These are phyloP conservation scores for Entomortierella lignicola DNA, from an alignment of 192 early-diverging fungal species.

Conservation along the genomic window DNA sequence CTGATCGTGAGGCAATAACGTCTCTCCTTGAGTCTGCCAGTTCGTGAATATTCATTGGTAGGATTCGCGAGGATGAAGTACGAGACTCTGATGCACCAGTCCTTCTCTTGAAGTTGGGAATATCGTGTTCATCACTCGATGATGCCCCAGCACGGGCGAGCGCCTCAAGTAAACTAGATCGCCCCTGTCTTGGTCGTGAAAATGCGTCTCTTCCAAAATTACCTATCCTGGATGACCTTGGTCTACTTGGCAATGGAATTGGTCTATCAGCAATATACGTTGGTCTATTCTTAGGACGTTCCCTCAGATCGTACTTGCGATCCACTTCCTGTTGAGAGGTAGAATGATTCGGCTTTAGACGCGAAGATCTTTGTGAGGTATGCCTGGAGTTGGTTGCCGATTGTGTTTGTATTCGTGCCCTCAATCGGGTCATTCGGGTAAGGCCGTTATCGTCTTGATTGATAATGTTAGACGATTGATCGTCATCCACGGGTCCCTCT, in stretches of 20 bases:
- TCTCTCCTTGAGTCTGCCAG: slow-evolving; percentile 44
- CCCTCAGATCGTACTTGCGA: slow-evolving; percentile 43
- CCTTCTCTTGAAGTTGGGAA: slow-evolving; percentile 27
- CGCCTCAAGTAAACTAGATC: slow-evolving; percentile 28
- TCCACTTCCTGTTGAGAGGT: slow-evolving; percentile 29
- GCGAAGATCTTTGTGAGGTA: slow-evolving; percentile 8
- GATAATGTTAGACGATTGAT: slow-evolving; percentile 9
- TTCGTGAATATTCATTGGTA: slow-evolving; percentile 53
- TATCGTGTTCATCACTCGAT: slow-evolving; percentile 31
- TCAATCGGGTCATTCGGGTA: slow-evolving; percentile 32
- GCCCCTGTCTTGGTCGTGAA: slow-evolving; percentile 14
- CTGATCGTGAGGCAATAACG: slow-evolving; percentile 32
- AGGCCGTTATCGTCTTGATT: slow-evolving; percentile 20
- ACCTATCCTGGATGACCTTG: slow-evolving; percentile 26
- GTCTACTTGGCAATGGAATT: slow-evolving; percentile 26
- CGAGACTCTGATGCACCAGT: slow-evolving; percentile 22
- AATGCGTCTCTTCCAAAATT: slow-evolving; percentile 29
- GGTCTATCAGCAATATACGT: slow-evolving; percentile 44
- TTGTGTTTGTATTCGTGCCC: slow-evolving; percentile 25
- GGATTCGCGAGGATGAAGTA: slow-evolving; percentile 31
- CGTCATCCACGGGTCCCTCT: slow-evolving; percentile 9
- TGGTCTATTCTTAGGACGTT: slow-evolving; percentile 46
- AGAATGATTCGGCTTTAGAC: slow-evolving; percentile 4
- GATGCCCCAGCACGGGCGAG: slow-evolving; percentile 39
- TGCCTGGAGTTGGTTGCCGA: slow-evolving; percentile 20